Conservation (phyloP, 2,329 filamentous ascomycete genomes). For the Aureobasidium musti region DNA sequence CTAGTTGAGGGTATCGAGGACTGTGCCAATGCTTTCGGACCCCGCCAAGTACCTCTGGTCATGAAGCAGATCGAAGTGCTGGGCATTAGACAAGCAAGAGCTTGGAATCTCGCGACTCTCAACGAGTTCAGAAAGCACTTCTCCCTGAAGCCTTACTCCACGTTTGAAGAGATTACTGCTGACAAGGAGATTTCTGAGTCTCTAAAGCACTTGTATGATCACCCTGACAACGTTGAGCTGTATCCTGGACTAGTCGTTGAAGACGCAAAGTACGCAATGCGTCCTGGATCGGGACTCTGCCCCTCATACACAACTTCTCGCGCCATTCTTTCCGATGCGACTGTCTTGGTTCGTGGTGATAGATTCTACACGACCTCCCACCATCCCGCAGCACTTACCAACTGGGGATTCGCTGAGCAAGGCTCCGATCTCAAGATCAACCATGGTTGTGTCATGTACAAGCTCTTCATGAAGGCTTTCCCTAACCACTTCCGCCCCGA, state of each 20-base stretch:
- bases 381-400: constrained; percentile 43
- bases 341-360: constrained; percentile 61
- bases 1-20: constrained; percentile 63
- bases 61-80: constrained; percentile 64
- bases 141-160: constrained; percentile 57
- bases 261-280: constrained; percentile 55
- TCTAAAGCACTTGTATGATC: constrained; percentile 61
- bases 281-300: constrained; percentile 56
- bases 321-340: constrained; percentile 61
- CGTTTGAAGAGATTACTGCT: constrained; percentile 61
- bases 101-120: constrained; percentile 62
- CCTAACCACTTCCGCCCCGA: constrained; percentile 53
- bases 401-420: constrained; percentile 53
- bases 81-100: constrained; percentile 62
- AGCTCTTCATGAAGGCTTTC: constrained; percentile 54
- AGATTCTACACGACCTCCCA: constrained; percentile 57
- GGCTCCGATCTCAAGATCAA: constrained; percentile 49
- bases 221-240: constrained; percentile 67
- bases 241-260: constrained; percentile 69
- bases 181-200: constrained; percentile 58
- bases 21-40: constrained; percentile 61
- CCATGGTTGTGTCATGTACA: constrained; percentile 55
- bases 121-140: constrained; percentile 69
- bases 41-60: constrained; percentile 59
- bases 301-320: constrained; percentile 58